Evolutionary conservation across 306 rosid genomes (phyloP), one percentile per base, ranked within the genome.

Genomic region (Acacia acuminata): DNA sequence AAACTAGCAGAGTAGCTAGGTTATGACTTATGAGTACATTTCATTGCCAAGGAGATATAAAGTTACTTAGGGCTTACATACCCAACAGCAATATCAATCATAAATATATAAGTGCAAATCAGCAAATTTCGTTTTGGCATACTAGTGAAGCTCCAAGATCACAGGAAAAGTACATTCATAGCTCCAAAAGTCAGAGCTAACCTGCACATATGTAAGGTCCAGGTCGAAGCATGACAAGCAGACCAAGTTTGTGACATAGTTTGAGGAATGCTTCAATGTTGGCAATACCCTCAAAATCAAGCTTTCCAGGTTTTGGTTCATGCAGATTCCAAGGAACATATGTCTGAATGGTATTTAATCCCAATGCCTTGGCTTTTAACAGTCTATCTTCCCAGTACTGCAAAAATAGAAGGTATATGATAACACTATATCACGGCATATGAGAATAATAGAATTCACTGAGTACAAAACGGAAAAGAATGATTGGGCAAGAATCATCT

Each of bases 371-470:
- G 63, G 97, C 99, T 91, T 89, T 93, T 79, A 93, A 84, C 76
- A 96, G 79, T 86, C 99, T 93, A 85, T 96, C 98, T 79, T 96
- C 98, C 99, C 99, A 93, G 84, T 91, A 90, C 99, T 96, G 90
- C 88, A 84, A 73, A 68, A 69, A 60, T 73, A 82, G 76, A 78
- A 81, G 68, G 32, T 66, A 87, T 87, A 74, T 53, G 53, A 69
- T 30, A 81, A 10, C 30, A 74, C 75, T 22, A 45, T 66, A 82
- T 64, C 58, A 75, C 58, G 69, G 66, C 74, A 80, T 79, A 83
- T 58, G 25, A 84, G 82, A 76, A 79, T 67, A 76, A 76, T 42
- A 81, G 34, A 58, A 56, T 13, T 71, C 53, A 69, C 58, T 48
- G 38, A 53, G 47, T 70, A 45, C 75, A 53, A 61, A 20, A 58